Conservation (phyloP, 805 yeast genomes). For the Barnettozyma wickerhamii region DNA sequence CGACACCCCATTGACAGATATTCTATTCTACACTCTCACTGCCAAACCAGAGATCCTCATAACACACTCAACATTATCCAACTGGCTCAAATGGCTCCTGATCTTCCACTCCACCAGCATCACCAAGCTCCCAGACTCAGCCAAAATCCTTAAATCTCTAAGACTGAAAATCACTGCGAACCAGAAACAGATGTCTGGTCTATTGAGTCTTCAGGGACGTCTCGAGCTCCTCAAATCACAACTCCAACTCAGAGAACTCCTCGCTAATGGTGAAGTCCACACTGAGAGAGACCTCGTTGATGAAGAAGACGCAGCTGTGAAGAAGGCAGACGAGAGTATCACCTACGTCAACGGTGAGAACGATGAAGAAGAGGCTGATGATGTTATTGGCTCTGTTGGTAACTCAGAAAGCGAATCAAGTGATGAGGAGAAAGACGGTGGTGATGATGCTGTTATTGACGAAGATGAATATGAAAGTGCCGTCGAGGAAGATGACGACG, state of each 20-base stretch:
- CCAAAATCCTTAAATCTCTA: slow-evolving; percentile 42
- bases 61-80: slow-evolving; percentile 37
- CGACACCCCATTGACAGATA: slow-evolving; percentile 36
- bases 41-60: slow-evolving; percentile 43
- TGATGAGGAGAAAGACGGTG: slow-evolving; percentile 34
- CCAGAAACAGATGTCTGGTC: slow-evolving; percentile 54
- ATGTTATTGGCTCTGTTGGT: slow-evolving; percentile 16
- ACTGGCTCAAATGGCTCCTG: slow-evolving; percentile 82
- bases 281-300: neutral
- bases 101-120: slow-evolving; percentile 52
- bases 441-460: slow-evolving; percentile 6
- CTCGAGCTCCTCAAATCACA: slow-evolving; percentile 75
- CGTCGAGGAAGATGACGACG: slow-evolving; percentile 21
- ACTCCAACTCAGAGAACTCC: slow-evolving; percentile 58
- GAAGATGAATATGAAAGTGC: slow-evolving; percentile 31
- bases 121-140: slow-evolving; percentile 22
- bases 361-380: slow-evolving; percentile 37
- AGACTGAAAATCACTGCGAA: slow-evolving; percentile 54
- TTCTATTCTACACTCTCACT: slow-evolving; percentile 43
- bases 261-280: slow-evolving; percentile 31
- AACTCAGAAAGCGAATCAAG: slow-evolving; percentile 26
- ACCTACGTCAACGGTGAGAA: slow-evolving; percentile 40
- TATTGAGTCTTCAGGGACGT: slow-evolving; percentile 83
- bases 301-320: neutral
- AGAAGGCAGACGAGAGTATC: slow-evolving; percentile 30